These are phyloP conservation scores for Elongisporangium anandrum DNA, from an alignment of 352 stramenopile species.

Conservation along the genomic window DNA sequence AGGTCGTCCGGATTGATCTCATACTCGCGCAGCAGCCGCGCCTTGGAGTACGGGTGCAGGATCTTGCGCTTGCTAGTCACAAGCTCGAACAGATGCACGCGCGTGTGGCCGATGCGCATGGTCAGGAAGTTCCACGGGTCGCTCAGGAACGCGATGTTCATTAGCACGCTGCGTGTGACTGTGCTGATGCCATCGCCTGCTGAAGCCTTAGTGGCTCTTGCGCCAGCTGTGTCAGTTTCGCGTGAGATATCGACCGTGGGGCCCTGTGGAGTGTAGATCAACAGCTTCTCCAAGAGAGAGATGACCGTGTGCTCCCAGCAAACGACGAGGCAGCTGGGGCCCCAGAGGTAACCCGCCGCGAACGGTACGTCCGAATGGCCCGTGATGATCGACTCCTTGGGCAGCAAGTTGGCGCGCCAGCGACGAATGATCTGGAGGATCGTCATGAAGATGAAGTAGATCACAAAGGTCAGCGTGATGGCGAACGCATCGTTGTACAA, in stretches of 20 bases:
- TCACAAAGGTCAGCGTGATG: slow-evolving; percentile 31
- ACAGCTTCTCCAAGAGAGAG: slow-evolving; percentile 18
- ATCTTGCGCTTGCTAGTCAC: slow-evolving; percentile 27
- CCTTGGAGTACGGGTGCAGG: slow-evolving; percentile 42
- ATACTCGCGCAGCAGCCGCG: slow-evolving; percentile 46
- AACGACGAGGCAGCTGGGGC: slow-evolving; percentile 46
- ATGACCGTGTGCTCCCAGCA: slow-evolving; percentile 50
- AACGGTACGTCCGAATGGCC: slow-evolving; percentile 36
- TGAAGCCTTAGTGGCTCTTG: neutral
- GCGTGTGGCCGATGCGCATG: slow-evolving; percentile 41
- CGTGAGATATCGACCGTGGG: neutral
- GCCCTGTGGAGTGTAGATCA: slow-evolving; percentile 7
- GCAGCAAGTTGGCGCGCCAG: slow-evolving; percentile 10
- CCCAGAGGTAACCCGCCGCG: slow-evolving; percentile 42
- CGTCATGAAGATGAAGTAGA: slow-evolving; percentile 28
- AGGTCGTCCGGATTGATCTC: slow-evolving; percentile 33
- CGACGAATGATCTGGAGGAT: slow-evolving; percentile 14
- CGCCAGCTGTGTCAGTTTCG: neutral
- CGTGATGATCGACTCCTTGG: slow-evolving; percentile 43
- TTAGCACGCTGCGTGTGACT: slow-evolving; percentile 32
- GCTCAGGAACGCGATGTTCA: slow-evolving; percentile 55
- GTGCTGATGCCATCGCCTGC: neutral
- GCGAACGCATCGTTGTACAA: slow-evolving; percentile 46
- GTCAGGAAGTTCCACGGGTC: slow-evolving; percentile 50
- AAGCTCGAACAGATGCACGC: slow-evolving; percentile 34